phyloP scores from a whole-genome alignment of 257 asterid genomes.

The Cruciata laevipes region DNA sequence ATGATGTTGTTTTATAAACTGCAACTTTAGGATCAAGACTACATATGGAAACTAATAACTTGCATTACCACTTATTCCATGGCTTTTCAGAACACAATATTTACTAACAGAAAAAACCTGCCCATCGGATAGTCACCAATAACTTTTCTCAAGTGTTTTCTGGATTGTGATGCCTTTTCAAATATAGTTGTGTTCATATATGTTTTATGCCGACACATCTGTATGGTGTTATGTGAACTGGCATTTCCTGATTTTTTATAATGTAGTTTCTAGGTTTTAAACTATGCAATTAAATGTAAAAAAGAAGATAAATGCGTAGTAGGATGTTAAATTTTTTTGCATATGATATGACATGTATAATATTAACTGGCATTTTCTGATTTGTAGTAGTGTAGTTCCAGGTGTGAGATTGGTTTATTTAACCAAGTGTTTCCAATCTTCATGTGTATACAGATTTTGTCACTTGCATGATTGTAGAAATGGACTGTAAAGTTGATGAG shows the following conservation, averaged over 20 bases:
- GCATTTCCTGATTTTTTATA: not conserved
- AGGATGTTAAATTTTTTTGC: no score
- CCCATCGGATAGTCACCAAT: not conserved
- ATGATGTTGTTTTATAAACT: not conserved
- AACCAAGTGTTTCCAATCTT: not conserved
- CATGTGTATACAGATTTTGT: conserved; percentile 14
- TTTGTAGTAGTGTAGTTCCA: not conserved
- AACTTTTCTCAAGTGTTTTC: not conserved
- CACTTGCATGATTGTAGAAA: conserved; percentile 26
- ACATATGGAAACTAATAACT: not conserved
- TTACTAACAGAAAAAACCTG: not conserved
- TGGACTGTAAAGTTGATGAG: conserved; percentile 45
- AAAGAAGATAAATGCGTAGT: no score
- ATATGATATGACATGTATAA: no score
- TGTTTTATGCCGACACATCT: not conserved
- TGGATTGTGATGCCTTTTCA: not conserved
- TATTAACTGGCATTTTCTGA: not conserved
- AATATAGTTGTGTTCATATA: not conserved
- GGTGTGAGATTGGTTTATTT: not conserved
- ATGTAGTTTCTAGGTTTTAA: not conserved
- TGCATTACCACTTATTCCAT: not conserved
- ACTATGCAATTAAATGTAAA: no score
- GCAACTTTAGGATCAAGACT: not conserved
- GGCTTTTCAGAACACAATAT: not conserved
- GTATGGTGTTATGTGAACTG: not conserved